Evolutionary conservation across 768 basidiomycete genomes (phyloP).

Genomic region (Rhodosporidiobolus sp.): DNA sequence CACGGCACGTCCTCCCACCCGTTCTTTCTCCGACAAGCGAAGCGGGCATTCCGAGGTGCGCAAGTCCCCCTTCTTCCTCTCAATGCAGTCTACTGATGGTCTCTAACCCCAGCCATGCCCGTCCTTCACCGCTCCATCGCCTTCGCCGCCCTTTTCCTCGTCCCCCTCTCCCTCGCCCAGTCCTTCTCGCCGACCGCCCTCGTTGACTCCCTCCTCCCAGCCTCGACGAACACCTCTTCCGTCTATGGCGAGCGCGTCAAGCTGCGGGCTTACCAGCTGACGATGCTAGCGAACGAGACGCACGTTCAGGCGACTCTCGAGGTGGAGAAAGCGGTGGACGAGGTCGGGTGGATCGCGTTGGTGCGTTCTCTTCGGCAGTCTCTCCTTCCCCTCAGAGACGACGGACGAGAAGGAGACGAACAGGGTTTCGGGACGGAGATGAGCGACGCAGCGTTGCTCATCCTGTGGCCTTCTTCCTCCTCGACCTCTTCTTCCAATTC

Average conservation of each 20-base stretch:
- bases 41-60: too few relatives aligned
- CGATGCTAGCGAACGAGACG: conserved; percentile 8
- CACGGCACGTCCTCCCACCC: too few relatives aligned
- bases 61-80: too few relatives aligned
- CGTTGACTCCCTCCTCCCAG: not conserved
- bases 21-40: too few relatives aligned
- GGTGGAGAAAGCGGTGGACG: not conserved
- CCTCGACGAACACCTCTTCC: not conserved
- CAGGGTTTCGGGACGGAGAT: conserved; percentile 10
- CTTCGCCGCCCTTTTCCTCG: not conserved
- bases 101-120: too few relatives aligned
- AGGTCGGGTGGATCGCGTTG: conserved; percentile 5
- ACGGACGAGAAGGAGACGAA: not conserved
- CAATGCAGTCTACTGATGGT: too few relatives aligned
- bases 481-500: not conserved
- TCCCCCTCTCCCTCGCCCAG: not conserved
- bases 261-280: not conserved
- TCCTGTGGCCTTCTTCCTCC: conserved; percentile 15
- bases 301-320: conserved; percentile 2
- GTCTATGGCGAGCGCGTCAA: conserved; percentile 6
- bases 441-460: conserved; percentile 13
- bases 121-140: not conserved
- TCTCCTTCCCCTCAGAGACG: not conserved
- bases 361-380: not conserved
- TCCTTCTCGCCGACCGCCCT: not conserved